These are phyloP conservation scores for Zygosaccharomyces rouxii DNA, from an alignment of 805 yeast species.

Conservation along the genomic window DNA sequence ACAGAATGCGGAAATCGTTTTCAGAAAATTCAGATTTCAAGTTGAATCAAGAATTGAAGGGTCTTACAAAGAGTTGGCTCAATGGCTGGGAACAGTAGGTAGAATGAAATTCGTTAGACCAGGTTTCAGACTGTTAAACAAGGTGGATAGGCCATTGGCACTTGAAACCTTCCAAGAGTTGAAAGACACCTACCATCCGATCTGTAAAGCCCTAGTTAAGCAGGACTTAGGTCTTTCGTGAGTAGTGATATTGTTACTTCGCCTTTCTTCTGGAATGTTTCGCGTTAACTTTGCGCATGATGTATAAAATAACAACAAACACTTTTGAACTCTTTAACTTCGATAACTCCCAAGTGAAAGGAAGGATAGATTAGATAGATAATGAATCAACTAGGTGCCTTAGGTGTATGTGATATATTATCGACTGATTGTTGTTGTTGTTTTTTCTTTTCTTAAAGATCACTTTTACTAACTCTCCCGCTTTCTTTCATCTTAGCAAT, in stretches of 20 bases:
- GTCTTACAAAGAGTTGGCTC: slow-evolving; percentile 54
- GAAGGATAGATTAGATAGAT: not conserved
- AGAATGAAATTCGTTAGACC: slow-evolving; percentile 95
- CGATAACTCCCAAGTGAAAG: not conserved
- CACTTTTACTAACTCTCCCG: not conserved
- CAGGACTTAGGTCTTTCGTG: slow-evolving; percentile 60
- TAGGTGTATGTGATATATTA: slow-evolving; percentile 12
- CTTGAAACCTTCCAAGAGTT: slow-evolving; percentile 56
- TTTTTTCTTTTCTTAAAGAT: not conserved
- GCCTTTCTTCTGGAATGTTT: not conserved
- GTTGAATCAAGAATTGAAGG: slow-evolving; percentile 47
- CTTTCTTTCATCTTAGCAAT: slow-evolving; percentile 17
- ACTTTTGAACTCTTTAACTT: not conserved
- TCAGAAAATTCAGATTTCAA: slow-evolving; percentile 71
- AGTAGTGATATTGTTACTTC: not conserved
- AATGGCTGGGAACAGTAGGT: slow-evolving; percentile 88
- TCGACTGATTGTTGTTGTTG: not conserved
- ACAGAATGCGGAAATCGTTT: slow-evolving; percentile 73
- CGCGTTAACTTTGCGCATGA: slow-evolving; percentile 10
- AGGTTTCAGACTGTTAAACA: slow-evolving; percentile 61
- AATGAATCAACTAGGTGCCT: slow-evolving; percentile 18
- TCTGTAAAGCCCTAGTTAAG: slow-evolving; percentile 74
- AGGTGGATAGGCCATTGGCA: slow-evolving; percentile 64
- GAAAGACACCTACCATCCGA: slow-evolving; percentile 71
- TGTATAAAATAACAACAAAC: slow-evolving; percentile 1